These are phyloP conservation scores for Umbelopsis sp. DNA, from an alignment of 192 early-diverging fungal genomes.

Conservation along the genomic window DNA sequence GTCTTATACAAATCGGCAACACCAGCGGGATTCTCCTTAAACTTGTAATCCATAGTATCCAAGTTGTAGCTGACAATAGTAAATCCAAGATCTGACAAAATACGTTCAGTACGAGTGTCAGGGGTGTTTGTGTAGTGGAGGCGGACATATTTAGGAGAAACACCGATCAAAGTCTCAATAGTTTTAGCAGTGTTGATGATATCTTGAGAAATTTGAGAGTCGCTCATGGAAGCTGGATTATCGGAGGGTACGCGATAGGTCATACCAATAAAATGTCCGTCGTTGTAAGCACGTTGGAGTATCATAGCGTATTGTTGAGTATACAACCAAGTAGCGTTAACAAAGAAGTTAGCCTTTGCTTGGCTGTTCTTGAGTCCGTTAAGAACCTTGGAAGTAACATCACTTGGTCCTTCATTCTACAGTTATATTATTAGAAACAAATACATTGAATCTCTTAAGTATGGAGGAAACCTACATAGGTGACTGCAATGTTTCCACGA, in stretches of 20 bases:
- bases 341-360: slow-evolving; percentile 54
- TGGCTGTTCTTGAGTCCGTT: slow-evolving; percentile 49
- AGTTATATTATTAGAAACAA: neutral
- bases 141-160: slow-evolving; percentile 53
- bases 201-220: slow-evolving; percentile 44
- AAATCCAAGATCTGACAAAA: slow-evolving; percentile 45
- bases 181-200: slow-evolving; percentile 46
- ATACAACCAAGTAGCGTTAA: slow-evolving; percentile 55
- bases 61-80: slow-evolving; percentile 51
- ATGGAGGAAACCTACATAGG: slow-evolving; percentile 36
- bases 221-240: slow-evolving; percentile 40
- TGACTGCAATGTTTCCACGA: slow-evolving; percentile 48
- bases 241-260: slow-evolving; percentile 55
- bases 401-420: slow-evolving; percentile 55
- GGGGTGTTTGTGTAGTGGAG: slow-evolving; percentile 44
- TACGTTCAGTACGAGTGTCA: slow-evolving; percentile 44
- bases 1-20: slow-evolving; percentile 44
- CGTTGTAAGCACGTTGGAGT: slow-evolving; percentile 52
- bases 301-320: slow-evolving; percentile 55
- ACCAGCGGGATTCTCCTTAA: slow-evolving; percentile 42
- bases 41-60: slow-evolving; percentile 52
- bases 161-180: slow-evolving; percentile 47
- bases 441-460: neutral
- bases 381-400: slow-evolving; percentile 54
- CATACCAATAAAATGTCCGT: slow-evolving; percentile 59